Evolutionary conservation across 208 protist genomes (phyloP), one percentile per base, ranked within the genome.

Genomic region (Crithidia acanthocephali): DNA sequence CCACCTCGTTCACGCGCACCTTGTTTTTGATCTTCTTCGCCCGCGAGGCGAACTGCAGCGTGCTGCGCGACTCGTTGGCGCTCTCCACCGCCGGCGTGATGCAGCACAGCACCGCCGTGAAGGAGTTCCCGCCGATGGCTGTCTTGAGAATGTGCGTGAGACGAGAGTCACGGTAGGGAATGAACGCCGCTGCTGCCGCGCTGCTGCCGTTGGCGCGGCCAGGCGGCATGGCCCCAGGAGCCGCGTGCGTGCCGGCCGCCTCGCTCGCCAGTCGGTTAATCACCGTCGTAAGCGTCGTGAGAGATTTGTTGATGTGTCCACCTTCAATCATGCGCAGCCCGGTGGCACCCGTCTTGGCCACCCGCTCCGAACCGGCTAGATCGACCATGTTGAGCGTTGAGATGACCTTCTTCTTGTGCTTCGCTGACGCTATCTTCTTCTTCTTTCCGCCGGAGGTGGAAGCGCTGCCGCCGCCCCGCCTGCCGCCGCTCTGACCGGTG

Each of bases 81-180:
- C 84, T 80, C 55, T 90, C 80, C 3, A 84, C 30, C 7, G 91
- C 79, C 4, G 86, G 79, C 5, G 88, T 87, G 47, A 92, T 76
- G 81, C 91, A 95, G 73, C 83, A 91, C 40, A 97, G 79, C 48
- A 97, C 77, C 32, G 67, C 74, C 2, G 93, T 97, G 84, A 97
- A 97, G 10, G 96, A 98, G 83, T 99, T 99, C 35, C 99, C 99
- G 33, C 92, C 92, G 63, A 96, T 85, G 33, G 93, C 84, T 2
- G 87, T 94, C 65, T 97, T 97, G 55, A 99, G 92, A 16, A 98
- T 55, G 64, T 97, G 83, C 13, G 97, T 99, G 20, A 99, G 88
- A 13, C 93, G 91, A 3, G 90, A 97, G 74, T 98, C 92, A 15
- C 95, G 88, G 74, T 97, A 99, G 3, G 96, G 96, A 28, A 98